Evolutionary conservation across 176 grass and related monocot species (phyloP), one percentile per base, ranked within the genome.

Genomic region (Aechmea fasciata): DNA sequence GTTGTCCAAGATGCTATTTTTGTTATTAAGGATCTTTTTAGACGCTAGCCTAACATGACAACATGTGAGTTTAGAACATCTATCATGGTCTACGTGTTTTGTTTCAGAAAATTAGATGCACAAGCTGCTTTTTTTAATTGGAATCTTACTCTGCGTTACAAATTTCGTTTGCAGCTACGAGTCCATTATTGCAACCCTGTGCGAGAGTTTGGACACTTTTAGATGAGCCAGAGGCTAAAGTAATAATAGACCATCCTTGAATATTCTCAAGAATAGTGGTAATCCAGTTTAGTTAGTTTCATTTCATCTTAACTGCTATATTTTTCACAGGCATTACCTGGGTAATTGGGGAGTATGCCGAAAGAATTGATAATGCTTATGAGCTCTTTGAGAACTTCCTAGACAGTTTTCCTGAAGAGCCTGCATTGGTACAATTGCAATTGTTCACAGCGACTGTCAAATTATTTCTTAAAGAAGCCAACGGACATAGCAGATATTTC

Each of bases 301-400:
- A 20, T 61, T 61, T 61, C 15, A 18, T 15, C 71, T 83, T 23
- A 63, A 9, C 18, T 76, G 48, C 52, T 71, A 52, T 65, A 47
- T 72, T 75, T 71, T 77, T 11, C 57, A 12, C 72, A 99, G 94
- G 89, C 94, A 99, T 99, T 89, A 99, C 93, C 59, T 99, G 94
- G 94, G 93, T 99, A 83, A 99, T 93, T 78, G 94, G 94, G 66
- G 89, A 99, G 87, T 92, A 93, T 87, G 94, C 89, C 11, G 94
- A 93, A 89, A 93, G 89, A 84, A 93, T 93, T 78, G 94, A 99
- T 68, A 99, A 99, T 90, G 94, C 94, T 76, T 89, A 99, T 54
- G 94, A 99, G 71, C 89, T 93, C 41, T 86, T 99, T 49, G 94
- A 99, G 82, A 99, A 87, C 80, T 99, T 93, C 86, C 77, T 93